Conservation (phyloP, 352 stramenopile species). For the Phytophthora quininea region DNA sequence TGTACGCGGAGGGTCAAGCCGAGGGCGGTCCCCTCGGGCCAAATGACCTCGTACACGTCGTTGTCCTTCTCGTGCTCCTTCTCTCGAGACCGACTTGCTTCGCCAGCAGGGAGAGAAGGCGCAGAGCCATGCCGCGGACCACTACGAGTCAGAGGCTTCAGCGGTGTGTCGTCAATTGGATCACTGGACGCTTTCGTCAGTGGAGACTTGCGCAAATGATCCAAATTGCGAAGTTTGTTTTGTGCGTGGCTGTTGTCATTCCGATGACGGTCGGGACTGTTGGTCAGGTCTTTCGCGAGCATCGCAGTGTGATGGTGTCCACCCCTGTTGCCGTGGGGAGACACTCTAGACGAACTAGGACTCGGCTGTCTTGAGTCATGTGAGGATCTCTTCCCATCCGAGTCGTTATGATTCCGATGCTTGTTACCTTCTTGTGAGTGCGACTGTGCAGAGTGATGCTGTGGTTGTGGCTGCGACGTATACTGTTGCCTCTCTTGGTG, state of each 20-base stretch:
- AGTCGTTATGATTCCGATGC: constrained; percentile 34
- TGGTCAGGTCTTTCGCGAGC: constrained; percentile 29
- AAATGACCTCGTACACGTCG: constrained; percentile 78
- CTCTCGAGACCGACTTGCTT: constrained; percentile 24
- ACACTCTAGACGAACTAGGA: constrained; percentile 20
- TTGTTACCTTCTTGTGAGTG: constrained; percentile 24
- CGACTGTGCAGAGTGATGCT: constrained; percentile 16
- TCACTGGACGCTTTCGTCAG: constrained; percentile 48
- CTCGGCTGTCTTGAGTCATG: constrained; percentile 39
- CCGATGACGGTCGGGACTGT: constrained; percentile 24
- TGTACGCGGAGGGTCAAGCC: constrained; percentile 73
- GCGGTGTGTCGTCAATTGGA: constrained; percentile 37
- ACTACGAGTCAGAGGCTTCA: constrained; percentile 54
- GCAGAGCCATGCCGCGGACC: constrained; percentile 29
- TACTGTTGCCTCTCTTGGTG: constrained; percentile 32
- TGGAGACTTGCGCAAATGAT: constrained; percentile 49
- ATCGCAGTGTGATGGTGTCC: constrained; percentile 20
- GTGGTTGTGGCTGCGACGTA: constrained; percentile 19
- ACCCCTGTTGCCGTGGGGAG: constrained; percentile 24
- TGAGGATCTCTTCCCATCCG: constrained; percentile 43
- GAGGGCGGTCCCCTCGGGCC: constrained; percentile 68
- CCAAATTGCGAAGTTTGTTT: constrained; percentile 51
- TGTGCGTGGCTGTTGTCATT: constrained; percentile 40
- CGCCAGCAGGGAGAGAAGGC: constrained; percentile 20
- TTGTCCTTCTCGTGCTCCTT: constrained; percentile 45